Base-by-base conservation (phyloP, 1,284 basidiomycete species). In the Flammula alnicola region DNA sequence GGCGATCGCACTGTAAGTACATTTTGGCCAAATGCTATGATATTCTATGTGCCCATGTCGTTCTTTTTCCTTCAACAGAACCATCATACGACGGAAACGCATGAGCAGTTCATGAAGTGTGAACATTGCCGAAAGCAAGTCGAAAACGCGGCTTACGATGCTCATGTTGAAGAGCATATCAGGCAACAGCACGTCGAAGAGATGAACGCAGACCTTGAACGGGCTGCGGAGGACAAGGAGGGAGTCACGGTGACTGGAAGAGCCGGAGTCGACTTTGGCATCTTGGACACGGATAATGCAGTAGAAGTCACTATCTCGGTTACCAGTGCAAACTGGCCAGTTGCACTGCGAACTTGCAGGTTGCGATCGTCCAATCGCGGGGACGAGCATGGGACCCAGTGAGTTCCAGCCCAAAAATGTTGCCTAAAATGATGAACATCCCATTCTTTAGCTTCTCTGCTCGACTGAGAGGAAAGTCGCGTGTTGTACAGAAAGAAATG, bases 161-260 rank as follows among this genome's bases (percentile, higher is more conserved):
- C 57, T 3, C 68, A 70, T 55, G 41, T 59, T 20, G 63, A 58
- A 3, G 51, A 56, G 32, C 69, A 70, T 38, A 42, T 52, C 14
- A 54, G 57, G 35, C 56, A 59, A 25, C 59, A 65, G 33, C 59
- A 59, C 2, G 53, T 63, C 26, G 52, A 58, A 17, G 61, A 59
- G 11, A 56, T 60, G 12, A 45, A 56, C 6, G 60, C 59, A 1
- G 54, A 59, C 26, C 50, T 68, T 7, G 63, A 58, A 2, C 60
- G 60, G 12, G 61, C 68, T 4, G 65, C 68, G 36, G 61, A 63
- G 16, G 69, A 74, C 54, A 74, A 73, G 44, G 58, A 71, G 39
- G 68, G 66, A 1, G 57, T 74, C 23, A 55, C 51, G 5, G 65
- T 75, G n/a, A 58, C 59, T 30, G 63, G 61, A 17, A 58, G 57